Evolutionary conservation across 176 grass and related monocot species (phyloP), one percentile per base, ranked within the genome.

Genomic region (Triticum turgidum): DNA sequence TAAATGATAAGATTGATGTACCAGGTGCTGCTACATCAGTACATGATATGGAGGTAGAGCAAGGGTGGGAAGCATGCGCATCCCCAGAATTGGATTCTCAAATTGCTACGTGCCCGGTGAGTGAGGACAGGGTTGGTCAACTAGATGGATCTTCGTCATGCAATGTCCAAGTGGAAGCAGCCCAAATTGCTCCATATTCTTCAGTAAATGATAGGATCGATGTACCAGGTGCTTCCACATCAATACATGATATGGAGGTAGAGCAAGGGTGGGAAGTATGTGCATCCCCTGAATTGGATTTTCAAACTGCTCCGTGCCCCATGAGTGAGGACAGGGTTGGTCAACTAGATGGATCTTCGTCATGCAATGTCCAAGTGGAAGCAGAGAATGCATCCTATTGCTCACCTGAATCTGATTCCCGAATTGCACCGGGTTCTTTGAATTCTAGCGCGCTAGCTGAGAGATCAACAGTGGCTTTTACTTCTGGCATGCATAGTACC

Each of bases 231-330:
- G 73, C 69, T 21, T 9, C 44, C 72, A 49, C 64, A 76, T 21
- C 65, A 80, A 77, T 38, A 35, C 62, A 20, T 87, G 32, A 15
- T 39, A 32, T 30, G 59, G 58, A 24, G 4, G 67, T 68, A 80
- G 79, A 89, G 37, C 45, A 51, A 88, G 68, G 61, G 37, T 81
- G 82, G 74, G 90, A 80, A 84, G 68, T 51, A 63, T 45, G 9
- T 84, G 18, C 80, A 65, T 62, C 80, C 18, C 49, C 37, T 84
- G 71, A 82, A 45, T 82, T 85, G 24, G 49, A 52, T 44, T 84
- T 72, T 81, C 76, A 61, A 76, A 65, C 20, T 76, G 81, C 38
- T 42, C 38, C 47, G 22, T 80, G 32, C 41, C 62, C 81, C 61
- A 63, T 76, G 35, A 45, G 74, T 67, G 61, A 69, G 42, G 82